A percentile compares a stretch with the other conserved stretches of the same genome.
Evolutionary conservation across 345 rosid species (phyloP).

Genomic region (Theobroma cacao): DNA sequence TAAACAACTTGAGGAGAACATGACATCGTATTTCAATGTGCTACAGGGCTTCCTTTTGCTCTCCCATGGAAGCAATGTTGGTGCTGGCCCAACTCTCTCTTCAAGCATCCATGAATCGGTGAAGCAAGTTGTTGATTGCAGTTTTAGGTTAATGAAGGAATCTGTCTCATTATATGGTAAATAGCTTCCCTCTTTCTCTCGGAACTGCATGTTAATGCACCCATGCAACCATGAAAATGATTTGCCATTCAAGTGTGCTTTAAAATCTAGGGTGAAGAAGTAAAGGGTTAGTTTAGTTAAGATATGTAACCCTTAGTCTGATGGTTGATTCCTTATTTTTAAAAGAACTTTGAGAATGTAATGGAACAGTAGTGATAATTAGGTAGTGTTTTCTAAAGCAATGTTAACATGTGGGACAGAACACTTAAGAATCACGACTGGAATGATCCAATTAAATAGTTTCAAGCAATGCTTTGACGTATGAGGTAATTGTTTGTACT

Average conservation of each 20-base stretch:
- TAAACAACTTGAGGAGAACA: constrained; percentile 65
- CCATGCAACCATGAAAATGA: neutral
- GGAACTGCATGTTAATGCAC: neutral
- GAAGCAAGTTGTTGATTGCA: constrained; percentile 75
- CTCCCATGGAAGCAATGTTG: constrained; percentile 75
- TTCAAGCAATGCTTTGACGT: neutral
- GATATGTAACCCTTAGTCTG: neutral
- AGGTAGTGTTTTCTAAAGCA: neutral
- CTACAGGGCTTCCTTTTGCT: constrained; percentile 81
- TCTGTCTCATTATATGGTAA: constrained; percentile 67
- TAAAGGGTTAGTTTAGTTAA: neutral
- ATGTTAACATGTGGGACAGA: neutral
- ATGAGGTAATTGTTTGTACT: neutral
- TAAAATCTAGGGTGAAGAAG: neutral
- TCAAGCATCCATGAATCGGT: constrained; percentile 51
- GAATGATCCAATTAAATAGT: neutral
- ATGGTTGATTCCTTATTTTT: neutral
- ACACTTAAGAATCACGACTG: neutral
- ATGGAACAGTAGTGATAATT: neutral
- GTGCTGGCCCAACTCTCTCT: constrained; percentile 87
- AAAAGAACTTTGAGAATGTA: neutral
- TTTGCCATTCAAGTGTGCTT: neutral
- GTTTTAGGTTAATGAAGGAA: constrained; percentile 78
- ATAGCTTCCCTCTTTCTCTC: neutral
- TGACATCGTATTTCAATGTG: constrained; percentile 61